phyloP scores from a whole-genome alignment of 768 basidiomycete genomes.

The Trametes cingulata region DNA sequence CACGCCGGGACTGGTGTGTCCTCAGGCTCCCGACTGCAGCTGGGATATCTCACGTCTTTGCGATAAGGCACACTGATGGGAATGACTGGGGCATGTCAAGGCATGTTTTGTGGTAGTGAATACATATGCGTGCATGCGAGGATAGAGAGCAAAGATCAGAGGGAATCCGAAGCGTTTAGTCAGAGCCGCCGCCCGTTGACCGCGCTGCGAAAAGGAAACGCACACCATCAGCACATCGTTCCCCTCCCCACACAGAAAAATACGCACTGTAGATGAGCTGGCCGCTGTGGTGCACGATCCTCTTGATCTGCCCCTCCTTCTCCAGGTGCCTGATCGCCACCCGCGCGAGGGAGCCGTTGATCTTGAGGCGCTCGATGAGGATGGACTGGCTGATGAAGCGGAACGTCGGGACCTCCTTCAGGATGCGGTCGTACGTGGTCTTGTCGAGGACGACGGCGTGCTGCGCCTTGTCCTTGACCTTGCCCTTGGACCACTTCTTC shows the following conservation, averaged over 20 bases:
- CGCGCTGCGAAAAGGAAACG: slow-evolving; percentile 37
- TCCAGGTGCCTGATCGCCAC: slow-evolving; percentile 89
- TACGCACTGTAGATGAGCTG: slow-evolving; percentile 95
- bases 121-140: slow-evolving; percentile 39
- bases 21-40: no score
- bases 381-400: slow-evolving; percentile 97
- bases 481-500: slow-evolving; percentile 99
- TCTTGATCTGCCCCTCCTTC: slow-evolving; percentile 93
- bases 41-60: background rate
- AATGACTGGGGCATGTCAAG: slow-evolving; percentile 27
- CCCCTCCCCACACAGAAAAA: slow-evolving; percentile 8
- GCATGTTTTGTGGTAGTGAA: slow-evolving; percentile 34
- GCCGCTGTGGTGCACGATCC: slow-evolving; percentile 91
- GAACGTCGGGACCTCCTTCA: slow-evolving; percentile 99
- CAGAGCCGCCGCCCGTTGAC: slow-evolving; percentile 42
- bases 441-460: slow-evolving; percentile 97
- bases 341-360: slow-evolving; percentile 94
- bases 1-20: background rate
- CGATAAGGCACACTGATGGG: background rate
- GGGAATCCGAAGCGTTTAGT: slow-evolving; percentile 25
- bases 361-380: slow-evolving; percentile 97
- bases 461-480: slow-evolving; percentile 99
- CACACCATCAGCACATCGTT: background rate
- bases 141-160: slow-evolving; percentile 23
- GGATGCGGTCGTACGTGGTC: slow-evolving; percentile 86